Conservation (phyloP, 2,329 filamentous ascomycete genomes). For the Sodiomyces alkalinus region DNA sequence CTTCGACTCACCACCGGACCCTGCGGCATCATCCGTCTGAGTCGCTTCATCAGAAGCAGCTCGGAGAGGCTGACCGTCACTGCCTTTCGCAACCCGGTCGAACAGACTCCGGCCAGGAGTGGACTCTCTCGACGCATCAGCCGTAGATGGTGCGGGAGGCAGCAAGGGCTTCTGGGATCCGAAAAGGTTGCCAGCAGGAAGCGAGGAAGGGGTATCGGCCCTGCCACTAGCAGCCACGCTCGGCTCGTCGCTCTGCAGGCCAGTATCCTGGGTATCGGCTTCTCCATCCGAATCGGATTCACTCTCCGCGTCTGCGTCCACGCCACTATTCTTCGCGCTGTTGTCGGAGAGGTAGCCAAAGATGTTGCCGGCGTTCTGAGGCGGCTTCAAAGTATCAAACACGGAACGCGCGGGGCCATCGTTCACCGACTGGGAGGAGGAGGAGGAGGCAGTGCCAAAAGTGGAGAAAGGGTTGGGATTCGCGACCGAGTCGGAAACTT, state of each 20-base stretch:
- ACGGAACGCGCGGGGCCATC: conserved; percentile 26
- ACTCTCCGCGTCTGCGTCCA: conserved; percentile 30
- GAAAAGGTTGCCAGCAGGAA: conserved; percentile 18
- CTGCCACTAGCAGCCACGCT: conserved; percentile 25
- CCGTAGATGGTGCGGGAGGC: conserved; percentile 6
- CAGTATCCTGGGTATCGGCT: conserved; percentile 24
- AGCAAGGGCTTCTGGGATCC: conserved; percentile 13
- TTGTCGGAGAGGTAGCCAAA: conserved; percentile 45
- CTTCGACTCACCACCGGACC: conserved; percentile 10
- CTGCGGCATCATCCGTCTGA: conserved; percentile 14
- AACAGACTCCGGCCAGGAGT: conserved; percentile 36
- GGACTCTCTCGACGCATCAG: conserved; percentile 24
- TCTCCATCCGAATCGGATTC: conserved; percentile 26
- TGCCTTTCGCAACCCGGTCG: conserved; percentile 36
- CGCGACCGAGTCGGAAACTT: conserved; percentile 12
- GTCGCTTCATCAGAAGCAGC: conserved; percentile 15
- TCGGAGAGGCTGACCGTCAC: conserved; percentile 33
- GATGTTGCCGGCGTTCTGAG: conserved; percentile 28
- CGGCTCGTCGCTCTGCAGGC: conserved; percentile 26
- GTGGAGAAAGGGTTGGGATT: conserved; percentile 19
- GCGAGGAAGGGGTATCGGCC: conserved; percentile 22
- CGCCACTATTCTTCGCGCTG: conserved; percentile 37
- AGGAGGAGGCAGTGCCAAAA: too few relatives aligned
- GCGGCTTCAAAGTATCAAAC: conserved; percentile 22
- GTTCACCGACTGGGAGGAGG: conserved; percentile 18